Conservation (phyloP, 306 rosid genomes). For the Prinsepia uniflora region DNA sequence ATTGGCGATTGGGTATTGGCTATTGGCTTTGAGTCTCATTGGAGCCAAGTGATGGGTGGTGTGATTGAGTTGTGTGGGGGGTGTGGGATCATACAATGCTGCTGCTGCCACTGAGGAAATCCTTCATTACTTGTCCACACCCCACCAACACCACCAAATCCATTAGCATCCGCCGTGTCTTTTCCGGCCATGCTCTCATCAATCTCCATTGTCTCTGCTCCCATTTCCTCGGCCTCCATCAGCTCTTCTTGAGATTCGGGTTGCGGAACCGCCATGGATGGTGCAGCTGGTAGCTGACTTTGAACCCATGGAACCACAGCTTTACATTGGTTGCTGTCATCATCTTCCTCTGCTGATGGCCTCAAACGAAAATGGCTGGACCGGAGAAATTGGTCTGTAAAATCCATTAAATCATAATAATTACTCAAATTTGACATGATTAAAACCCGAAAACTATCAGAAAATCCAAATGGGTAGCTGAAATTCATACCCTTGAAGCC, state of each 20-base stretch:
- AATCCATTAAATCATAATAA: neutral
- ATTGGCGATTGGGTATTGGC: too few species aligned
- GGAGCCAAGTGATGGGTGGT: constrained; percentile 75
- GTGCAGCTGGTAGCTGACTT: neutral
- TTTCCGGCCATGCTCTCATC: constrained; percentile 22
- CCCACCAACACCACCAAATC: constrained; percentile 31
- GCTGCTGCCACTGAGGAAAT: constrained; percentile 56
- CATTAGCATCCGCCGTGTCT: constrained; percentile 20
- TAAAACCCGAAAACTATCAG: neutral
- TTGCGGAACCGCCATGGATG: neutral
- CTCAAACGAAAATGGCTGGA: constrained; percentile 19
- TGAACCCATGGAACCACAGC: constrained; percentile 78
- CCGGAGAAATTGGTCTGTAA: constrained; percentile 41
- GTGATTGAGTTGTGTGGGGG: constrained; percentile 61
- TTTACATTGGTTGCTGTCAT: constrained; percentile 18
- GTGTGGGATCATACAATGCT: constrained; percentile 70
- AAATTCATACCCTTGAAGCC: constrained; percentile 43
- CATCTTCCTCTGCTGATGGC: constrained; percentile 17
- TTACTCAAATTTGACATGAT: too few species aligned
- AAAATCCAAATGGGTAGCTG: constrained; percentile 1
- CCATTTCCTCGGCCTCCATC: constrained; percentile 56
- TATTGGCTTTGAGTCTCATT: constrained; percentile 16
- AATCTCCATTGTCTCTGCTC: constrained; percentile 48
- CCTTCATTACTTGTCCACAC: constrained; percentile 24
- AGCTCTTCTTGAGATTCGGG: constrained; percentile 23